Evolutionary conservation across 306 rosid genomes (phyloP), one percentile per base, ranked within the genome.

Genomic region (Vicia sativa): DNA sequence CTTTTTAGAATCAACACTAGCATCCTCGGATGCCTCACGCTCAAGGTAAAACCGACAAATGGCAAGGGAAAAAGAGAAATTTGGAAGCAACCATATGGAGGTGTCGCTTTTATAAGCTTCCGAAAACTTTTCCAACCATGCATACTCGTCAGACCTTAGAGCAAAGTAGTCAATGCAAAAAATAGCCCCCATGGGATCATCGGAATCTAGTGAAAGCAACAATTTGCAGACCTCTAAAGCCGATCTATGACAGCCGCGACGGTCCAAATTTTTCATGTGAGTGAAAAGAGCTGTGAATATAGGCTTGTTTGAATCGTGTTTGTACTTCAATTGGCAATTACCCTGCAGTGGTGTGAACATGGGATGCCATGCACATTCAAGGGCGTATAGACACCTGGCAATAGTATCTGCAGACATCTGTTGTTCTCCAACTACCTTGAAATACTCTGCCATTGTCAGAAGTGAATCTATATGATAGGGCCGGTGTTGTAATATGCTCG

Each of bases 241-340:
- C 61, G 97, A 90, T 67, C 99, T 86, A 85, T 93, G 97, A 75
- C 96, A 93, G 50, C 99, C 99, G 46, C 99, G 96, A 69, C 95
- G 79, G 63, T 93, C 87, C 87, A 93, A 79, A 70, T 87, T 90
- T 76, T 87, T 93, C 89, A 93, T 81, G 84, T 90, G 99, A 70
- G 84, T 83, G 68, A 93, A 93, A 73, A 90, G 96, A 41, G 90
- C 79, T 11, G 63, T 64, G 74, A 88, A 90, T 38, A 85, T 62
- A 12, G 96, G 96, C 54, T 86, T 93, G 85, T 90, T 93, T 19
- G 78, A 71, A 56, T 88, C 96, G 57, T 90, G 90, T 54, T 74
- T 73, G 83, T 85, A 88, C 81, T 85, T 88, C 79, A 93, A 71
- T 74, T 85, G 99, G 82, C 97, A 90, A 87, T 87, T 91, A 39